A percentile compares a stretch with the other conserved stretches of the same genome.
phyloP scores from a whole-genome alignment of 805 yeast genomes.

The Suhomyces emberorum region DNA sequence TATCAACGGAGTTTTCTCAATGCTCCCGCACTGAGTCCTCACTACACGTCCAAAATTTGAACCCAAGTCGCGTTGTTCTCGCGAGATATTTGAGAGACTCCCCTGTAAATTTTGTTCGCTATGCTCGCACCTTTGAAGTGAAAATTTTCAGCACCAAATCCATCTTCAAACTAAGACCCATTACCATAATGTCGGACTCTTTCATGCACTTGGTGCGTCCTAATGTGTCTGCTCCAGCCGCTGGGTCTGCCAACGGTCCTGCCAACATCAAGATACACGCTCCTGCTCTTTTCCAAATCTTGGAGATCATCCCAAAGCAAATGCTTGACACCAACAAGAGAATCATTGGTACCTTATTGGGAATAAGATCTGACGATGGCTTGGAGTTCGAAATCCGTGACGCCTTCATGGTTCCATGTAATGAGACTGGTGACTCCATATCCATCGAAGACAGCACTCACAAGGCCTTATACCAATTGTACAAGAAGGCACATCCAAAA shows the following conservation, averaged over 20 bases:
- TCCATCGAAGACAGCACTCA: constrained; percentile 76
- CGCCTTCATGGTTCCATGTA: constrained; percentile 78
- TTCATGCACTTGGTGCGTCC: constrained; percentile 51
- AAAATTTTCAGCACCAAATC: constrained; percentile 3
- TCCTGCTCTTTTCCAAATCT: constrained; percentile 69
- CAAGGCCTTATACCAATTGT: constrained; percentile 63
- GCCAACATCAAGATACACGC: constrained; percentile 58
- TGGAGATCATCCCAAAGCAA: constrained; percentile 65
- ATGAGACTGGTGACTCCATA: constrained; percentile 70
- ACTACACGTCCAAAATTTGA: too few species aligned
- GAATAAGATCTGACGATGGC: constrained; percentile 82
- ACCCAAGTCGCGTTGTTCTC: too few species aligned
- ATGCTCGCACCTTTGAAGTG: constrained; percentile 2
- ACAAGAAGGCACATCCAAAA: constrained; percentile 76
- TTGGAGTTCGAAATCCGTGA: constrained; percentile 66
- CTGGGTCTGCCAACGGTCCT: constrained; percentile 45
- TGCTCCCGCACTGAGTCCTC: too few species aligned
- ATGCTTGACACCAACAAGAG: constrained; percentile 43
- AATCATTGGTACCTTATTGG: constrained; percentile 79
- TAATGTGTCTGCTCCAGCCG: constrained; percentile 45
- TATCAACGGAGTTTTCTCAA: too few species aligned
- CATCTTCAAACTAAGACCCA: not conserved
- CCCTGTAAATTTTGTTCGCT: not conserved
- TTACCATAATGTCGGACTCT: constrained; percentile 19
- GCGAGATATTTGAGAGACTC: not conserved